Percentiles rank a stretch among this genome's conserved stretches.
Evolutionary conservation across 306 rosid species (phyloP).

Genomic region (Dryas alaskensis): DNA sequence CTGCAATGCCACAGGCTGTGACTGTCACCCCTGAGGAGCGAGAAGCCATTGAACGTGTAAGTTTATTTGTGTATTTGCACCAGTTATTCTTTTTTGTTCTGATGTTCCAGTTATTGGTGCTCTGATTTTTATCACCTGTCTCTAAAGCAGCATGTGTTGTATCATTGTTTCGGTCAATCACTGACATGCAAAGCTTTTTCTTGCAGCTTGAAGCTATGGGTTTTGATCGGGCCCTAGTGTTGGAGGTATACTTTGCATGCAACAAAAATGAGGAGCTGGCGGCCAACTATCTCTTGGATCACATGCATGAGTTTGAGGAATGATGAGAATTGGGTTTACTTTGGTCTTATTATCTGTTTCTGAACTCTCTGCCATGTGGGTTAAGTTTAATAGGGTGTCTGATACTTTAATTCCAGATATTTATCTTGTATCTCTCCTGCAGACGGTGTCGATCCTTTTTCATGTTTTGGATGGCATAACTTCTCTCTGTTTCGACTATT

Average conservation of each 20-base stretch:
- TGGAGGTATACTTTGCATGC: conserved; percentile 83
- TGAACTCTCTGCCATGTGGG: conserved; percentile 25
- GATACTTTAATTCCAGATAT: conserved; percentile 17
- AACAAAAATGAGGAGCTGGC: conserved; percentile 82
- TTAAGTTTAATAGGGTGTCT: conserved; percentile 28
- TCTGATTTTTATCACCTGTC: not conserved
- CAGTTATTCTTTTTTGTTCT: not conserved
- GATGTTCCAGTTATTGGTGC: not conserved
- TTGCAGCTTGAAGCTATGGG: conserved; percentile 85
- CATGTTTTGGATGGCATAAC: conserved; percentile 28
- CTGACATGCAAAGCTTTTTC: not conserved
- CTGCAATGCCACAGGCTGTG: conserved; percentile 47
- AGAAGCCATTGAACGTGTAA: conserved; percentile 45
- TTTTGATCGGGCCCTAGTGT: conserved; percentile 61
- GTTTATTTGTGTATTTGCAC: conserved; percentile 4
- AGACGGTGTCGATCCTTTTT: conserved; percentile 7
- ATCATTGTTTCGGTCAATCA: not conserved
- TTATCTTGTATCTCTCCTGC: conserved; percentile 5
- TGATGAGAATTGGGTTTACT: conserved; percentile 23
- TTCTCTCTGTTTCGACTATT: conserved; percentile 11
- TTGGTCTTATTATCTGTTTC: not conserved
- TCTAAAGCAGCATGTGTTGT: no score
- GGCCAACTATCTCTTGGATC: conserved; percentile 80
- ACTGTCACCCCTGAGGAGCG: conserved; percentile 46
- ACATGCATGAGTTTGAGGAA: conserved; percentile 68